Conservation (phyloP, 169 alveolate genomes). For the Cryptosporidium canis region DNA sequence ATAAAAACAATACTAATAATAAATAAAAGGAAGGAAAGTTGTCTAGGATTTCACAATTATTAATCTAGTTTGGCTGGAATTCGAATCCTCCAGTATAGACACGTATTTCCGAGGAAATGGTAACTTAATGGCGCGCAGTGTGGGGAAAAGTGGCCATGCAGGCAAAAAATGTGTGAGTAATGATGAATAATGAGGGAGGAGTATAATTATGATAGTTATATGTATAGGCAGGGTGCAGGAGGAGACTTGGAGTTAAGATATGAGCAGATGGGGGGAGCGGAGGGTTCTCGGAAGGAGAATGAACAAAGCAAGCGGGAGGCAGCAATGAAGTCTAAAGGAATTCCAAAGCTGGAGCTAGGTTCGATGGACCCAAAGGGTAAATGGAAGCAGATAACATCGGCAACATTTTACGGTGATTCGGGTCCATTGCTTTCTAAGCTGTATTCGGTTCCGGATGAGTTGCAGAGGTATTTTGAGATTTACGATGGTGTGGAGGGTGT, state of each 20-base stretch:
- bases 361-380: not conserved
- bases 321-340: not conserved
- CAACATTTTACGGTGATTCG: slow-evolving; percentile 60
- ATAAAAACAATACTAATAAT: too few species aligned
- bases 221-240: not conserved
- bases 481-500: slow-evolving; percentile 63
- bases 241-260: not conserved
- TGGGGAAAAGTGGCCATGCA: slow-evolving; percentile 65
- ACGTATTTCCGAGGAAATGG: slow-evolving; percentile 12
- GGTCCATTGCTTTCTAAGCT: slow-evolving; percentile 63
- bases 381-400: slow-evolving; percentile 49
- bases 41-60: too few species aligned
- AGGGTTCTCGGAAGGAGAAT: not conserved
- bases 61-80: not conserved
- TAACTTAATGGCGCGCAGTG: slow-evolving; percentile 40
- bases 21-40: too few species aligned
- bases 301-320: not conserved
- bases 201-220: slow-evolving; percentile 44
- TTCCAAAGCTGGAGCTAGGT: not conserved
- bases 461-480: slow-evolving; percentile 42
- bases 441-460: slow-evolving; percentile 63
- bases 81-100: not conserved
- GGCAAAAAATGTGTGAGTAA: slow-evolving; percentile 8
- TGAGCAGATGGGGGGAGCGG: not conserved
- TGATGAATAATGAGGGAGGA: slow-evolving; percentile 49